phyloP scores from a whole-genome alignment of 805 yeast genomes.

The Kuraishia hungarica region DNA sequence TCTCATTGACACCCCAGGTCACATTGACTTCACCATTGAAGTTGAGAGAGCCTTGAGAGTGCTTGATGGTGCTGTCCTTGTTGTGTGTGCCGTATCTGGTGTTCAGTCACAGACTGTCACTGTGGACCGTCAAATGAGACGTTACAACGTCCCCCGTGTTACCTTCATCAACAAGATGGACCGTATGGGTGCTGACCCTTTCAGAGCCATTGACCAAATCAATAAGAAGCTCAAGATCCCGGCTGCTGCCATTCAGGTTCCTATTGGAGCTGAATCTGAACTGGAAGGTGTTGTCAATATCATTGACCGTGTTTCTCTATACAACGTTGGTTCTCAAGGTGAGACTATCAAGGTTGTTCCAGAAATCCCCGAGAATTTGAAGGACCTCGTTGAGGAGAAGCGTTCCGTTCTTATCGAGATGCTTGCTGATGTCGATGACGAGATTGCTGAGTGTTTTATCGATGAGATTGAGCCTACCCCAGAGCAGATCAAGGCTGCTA shows the following conservation, averaged over 20 bases:
- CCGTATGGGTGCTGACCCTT: conserved; percentile 98
- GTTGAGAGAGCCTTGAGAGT: conserved; percentile 98
- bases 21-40: conserved; percentile 97
- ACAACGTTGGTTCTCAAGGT: conserved; percentile 88
- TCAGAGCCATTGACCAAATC: conserved; percentile 88
- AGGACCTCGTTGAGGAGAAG: conserved; percentile 82
- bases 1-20: conserved; percentile 97
- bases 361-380: conserved; percentile 72
- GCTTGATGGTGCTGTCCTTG: conserved; percentile 95
- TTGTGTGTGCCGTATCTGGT: conserved; percentile 97
- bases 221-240: conserved; percentile 81
- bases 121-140: conserved; percentile 97
- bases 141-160: conserved; percentile 94
- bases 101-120: conserved; percentile 98
- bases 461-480: conserved; percentile 85
- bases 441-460: conserved; percentile 85
- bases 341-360: conserved; percentile 55
- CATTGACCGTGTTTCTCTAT: conserved; percentile 77
- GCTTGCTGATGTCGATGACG: conserved; percentile 96
- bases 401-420: conserved; percentile 82
- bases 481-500: conserved; percentile 80
- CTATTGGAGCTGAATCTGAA: conserved; percentile 87
- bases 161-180: conserved; percentile 98
- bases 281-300: conserved; percentile 87
- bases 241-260: conserved; percentile 97